Evolutionary conservation across 805 yeast species (phyloP).

Genomic region (Yarrowia yakushimensis): DNA sequence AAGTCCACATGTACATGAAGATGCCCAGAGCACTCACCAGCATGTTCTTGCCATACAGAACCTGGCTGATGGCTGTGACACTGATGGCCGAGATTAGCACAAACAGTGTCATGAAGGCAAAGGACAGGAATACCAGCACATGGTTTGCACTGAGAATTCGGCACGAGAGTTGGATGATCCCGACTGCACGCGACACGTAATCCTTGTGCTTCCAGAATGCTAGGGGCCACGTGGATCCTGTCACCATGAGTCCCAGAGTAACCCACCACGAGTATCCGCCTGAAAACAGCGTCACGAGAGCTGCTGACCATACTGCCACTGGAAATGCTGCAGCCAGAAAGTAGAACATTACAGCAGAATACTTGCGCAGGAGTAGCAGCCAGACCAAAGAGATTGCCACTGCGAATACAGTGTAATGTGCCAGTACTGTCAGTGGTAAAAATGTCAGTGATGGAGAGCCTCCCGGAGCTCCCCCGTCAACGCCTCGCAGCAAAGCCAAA

Average conservation of each 20-base stretch:
- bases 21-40: constrained; percentile 32
- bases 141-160: constrained; percentile 38
- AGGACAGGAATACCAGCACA: constrained; percentile 35
- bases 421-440: constrained; percentile 27
- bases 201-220: constrained; percentile 34
- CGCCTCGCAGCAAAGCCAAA: constrained; percentile 33
- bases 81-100: constrained; percentile 38
- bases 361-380: constrained; percentile 34
- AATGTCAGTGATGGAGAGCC: neutral
- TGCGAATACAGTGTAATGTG: constrained; percentile 31
- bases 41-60: neutral
- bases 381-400: constrained; percentile 34
- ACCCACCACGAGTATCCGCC: constrained; percentile 10
- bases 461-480: constrained; percentile 22
- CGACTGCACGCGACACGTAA: constrained; percentile 35
- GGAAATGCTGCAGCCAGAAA: constrained; percentile 16
- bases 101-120: constrained; percentile 35
- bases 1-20: constrained; percentile 43
- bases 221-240: constrained; percentile 35
- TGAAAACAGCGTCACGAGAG: neutral
- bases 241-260: constrained; percentile 30
- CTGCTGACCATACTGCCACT: constrained; percentile 1
- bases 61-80: constrained; percentile 30
- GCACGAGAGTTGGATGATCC: constrained; percentile 40
- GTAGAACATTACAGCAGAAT: constrained; percentile 30